A percentile compares a stretch with the other conserved stretches of the same genome.
phyloP scores from a whole-genome alignment of 306 rosid genomes.

The Hippophae gyantsensis region DNA sequence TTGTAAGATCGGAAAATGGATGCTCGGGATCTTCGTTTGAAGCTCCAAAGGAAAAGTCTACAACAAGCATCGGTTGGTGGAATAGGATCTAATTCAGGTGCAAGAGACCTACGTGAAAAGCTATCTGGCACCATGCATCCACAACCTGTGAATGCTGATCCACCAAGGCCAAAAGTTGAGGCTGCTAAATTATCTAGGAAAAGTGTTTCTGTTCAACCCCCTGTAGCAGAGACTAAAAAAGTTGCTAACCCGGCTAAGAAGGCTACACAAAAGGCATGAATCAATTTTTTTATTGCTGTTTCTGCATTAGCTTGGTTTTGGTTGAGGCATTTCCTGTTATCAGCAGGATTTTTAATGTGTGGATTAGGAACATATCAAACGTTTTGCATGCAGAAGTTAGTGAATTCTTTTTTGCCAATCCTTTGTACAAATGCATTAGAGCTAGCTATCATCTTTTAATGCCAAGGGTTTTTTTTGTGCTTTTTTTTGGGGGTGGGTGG shows the following conservation, averaged over 20 bases:
- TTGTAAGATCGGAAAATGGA: conserved; percentile 61
- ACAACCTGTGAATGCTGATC: conserved; percentile 57
- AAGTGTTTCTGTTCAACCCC: conserved; percentile 32
- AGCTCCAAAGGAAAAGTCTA: conserved; percentile 81
- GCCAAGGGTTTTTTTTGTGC: too few relatives aligned
- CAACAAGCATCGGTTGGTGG: conserved; percentile 36
- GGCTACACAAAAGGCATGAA: conserved; percentile 53
- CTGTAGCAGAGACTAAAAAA: conserved; percentile 35
- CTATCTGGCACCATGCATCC: conserved; percentile 63
- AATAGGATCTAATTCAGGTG: conserved; percentile 47
- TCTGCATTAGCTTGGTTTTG: neutral
- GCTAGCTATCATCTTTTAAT: too few relatives aligned
- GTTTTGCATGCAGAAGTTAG: too few relatives aligned
- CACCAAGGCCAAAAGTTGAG: conserved; percentile 49
- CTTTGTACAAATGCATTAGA: too few relatives aligned
- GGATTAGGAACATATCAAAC: too few relatives aligned
- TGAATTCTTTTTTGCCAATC: too few relatives aligned
- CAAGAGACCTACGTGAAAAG: conserved; percentile 81
- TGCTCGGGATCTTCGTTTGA: conserved; percentile 85
- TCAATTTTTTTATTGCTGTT: neutral
- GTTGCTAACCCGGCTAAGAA: conserved; percentile 43
- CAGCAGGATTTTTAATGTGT: too few relatives aligned
- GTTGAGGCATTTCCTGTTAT: too few relatives aligned
- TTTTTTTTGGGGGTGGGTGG: too few relatives aligned
- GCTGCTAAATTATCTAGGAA: conserved; percentile 42